Evolutionary conservation across 805 yeast species (phyloP).

Genomic region (Ogataea nonfermentans): DNA sequence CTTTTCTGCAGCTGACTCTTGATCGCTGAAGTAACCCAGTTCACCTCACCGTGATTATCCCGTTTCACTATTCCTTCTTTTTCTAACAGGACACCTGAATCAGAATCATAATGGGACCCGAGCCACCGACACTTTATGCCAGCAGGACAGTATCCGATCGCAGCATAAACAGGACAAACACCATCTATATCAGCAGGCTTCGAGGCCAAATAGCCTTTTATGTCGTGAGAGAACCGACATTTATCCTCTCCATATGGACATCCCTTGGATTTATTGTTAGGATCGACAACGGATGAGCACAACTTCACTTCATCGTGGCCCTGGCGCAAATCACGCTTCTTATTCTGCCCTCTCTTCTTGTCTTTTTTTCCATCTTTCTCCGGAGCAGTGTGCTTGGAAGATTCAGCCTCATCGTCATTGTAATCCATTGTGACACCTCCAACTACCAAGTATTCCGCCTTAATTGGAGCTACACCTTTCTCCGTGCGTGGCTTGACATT

Average conservation of each 20-base stretch:
- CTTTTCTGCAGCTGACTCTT: conserved; percentile 58
- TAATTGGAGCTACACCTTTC: conserved; percentile 75
- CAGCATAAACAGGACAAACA: conserved; percentile 76
- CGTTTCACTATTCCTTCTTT: conserved; percentile 38
- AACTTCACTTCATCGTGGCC: conserved; percentile 59
- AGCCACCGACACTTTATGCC: conserved; percentile 95
- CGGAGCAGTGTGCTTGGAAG: conserved; percentile 39
- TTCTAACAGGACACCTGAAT: conserved; percentile 41
- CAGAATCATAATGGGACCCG: conserved; percentile 59
- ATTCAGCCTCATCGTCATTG: conserved; percentile 49
- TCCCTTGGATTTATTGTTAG: conserved; percentile 37
- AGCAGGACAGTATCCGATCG: conserved; percentile 86
- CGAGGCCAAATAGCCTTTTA: conserved; percentile 56
- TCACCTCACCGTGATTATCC: conserved; percentile 52
- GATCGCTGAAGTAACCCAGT: conserved; percentile 49
- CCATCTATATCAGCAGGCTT: conserved; percentile 77
- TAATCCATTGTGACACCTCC: conserved; percentile 18
- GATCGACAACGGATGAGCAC: conserved; percentile 64
- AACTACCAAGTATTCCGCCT: conserved; percentile 60
- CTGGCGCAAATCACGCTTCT: conserved; percentile 67
- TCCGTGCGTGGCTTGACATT: conserved; percentile 20
- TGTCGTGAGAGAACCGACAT: conserved; percentile 79
- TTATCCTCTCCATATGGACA: conserved; percentile 67
- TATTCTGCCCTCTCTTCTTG: conserved; percentile 41
- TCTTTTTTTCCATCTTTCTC: conserved; percentile 36